These are phyloP conservation scores for Boletus pseudo-olivaceus DNA, from an alignment of 768 basidiomycete genomes.

Conservation along the genomic window DNA sequence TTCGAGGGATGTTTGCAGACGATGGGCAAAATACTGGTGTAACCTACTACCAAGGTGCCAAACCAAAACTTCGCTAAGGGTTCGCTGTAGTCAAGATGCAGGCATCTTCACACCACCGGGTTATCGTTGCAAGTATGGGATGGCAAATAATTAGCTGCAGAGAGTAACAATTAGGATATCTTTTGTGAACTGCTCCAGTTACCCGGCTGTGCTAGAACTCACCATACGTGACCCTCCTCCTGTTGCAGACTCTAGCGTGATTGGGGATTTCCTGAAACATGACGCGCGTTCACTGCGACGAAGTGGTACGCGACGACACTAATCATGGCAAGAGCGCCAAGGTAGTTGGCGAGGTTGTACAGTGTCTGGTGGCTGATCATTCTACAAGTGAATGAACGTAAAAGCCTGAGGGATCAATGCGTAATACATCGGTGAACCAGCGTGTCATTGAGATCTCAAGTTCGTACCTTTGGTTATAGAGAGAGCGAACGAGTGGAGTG, in stretches of 20 bases:
- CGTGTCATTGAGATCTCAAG: not conserved
- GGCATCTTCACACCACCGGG: not conserved
- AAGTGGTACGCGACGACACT: constrained; percentile 89
- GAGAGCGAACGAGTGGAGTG: not conserved
- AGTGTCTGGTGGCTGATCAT: constrained; percentile 85
- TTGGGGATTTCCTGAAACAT: constrained; percentile 31
- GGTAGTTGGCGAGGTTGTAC: constrained; percentile 75
- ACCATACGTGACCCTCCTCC: not conserved
- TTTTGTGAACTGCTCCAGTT: not conserved
- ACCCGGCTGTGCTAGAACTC: not conserved
- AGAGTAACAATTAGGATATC: not conserved
- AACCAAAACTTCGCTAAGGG: constrained; percentile 9
- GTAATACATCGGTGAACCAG: not conserved
- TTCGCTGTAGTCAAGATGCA: no score
- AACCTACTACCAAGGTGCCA: constrained; percentile 17
- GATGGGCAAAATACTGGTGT: not conserved
- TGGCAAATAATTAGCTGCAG: not conserved
- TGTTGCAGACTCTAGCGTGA: constrained; percentile 1
- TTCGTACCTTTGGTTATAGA: constrained; percentile 14
- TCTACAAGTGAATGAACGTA: constrained; percentile 11
- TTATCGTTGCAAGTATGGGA: not conserved
- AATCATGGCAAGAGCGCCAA: constrained; percentile 83
- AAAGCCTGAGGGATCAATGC: not conserved
- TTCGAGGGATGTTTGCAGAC: constrained; percentile 14
- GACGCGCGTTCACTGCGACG: constrained; percentile 75